Conservation (phyloP, 2,329 filamentous ascomycete species). For the Penicillium sclerotigenum region DNA sequence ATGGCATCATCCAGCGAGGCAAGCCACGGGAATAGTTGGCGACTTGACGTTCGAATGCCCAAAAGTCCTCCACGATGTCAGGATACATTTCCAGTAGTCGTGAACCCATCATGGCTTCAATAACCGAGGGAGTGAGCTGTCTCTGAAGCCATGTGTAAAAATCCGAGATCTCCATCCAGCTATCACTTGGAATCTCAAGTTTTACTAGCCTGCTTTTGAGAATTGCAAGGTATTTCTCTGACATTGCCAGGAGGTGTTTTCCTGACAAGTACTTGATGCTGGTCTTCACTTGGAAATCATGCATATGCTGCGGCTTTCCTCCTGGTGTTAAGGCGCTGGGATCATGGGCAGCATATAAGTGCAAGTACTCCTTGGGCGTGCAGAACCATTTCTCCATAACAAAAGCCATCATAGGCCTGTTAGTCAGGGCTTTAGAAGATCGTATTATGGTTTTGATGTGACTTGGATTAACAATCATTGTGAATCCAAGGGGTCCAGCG, state of each 20-base stretch:
- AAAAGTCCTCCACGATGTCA: background rate
- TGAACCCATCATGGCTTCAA: background rate
- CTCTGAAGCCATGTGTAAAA: background rate
- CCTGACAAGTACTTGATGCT: background rate
- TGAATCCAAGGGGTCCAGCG: background rate
- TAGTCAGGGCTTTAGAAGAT: background rate
- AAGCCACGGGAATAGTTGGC: background rate
- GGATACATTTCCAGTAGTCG: background rate
- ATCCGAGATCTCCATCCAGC: background rate
- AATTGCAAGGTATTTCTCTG: background rate
- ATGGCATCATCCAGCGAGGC: background rate
- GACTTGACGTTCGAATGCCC: background rate
- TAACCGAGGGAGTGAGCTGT: background rate
- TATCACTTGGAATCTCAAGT: background rate
- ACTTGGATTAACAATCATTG: background rate
- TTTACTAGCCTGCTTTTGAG: background rate
- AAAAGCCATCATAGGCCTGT: background rate
- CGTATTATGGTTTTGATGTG: background rate
- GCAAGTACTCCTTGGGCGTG: background rate
- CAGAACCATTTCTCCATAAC: background rate
- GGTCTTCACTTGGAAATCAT: background rate
- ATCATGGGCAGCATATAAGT: background rate
- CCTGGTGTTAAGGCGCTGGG: background rate
- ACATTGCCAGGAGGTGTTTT: background rate
- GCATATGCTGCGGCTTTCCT: background rate